Percentiles rank a stretch among this genome's conserved stretches.
These are phyloP conservation scores for Effrenium voratum DNA, from an alignment of 73 alveolate genomes.

Conservation along the genomic window DNA sequence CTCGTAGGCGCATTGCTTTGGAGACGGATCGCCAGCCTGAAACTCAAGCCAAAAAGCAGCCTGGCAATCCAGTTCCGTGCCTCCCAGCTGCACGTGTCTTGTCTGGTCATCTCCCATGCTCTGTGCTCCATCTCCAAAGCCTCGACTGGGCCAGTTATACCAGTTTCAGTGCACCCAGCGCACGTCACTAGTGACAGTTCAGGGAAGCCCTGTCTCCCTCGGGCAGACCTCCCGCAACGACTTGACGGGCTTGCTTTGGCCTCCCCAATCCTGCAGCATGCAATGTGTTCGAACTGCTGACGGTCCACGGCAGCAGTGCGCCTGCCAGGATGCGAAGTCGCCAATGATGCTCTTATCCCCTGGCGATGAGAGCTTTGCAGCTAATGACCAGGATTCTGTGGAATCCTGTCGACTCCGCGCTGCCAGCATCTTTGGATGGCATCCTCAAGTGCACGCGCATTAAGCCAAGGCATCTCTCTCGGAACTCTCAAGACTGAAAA, in stretches of 20 bases:
- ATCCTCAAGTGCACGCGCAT: no score
- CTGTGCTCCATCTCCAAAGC: constrained; percentile 68
- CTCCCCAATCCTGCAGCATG: constrained; percentile 59
- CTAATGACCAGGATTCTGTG: no score
- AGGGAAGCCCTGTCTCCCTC: not conserved
- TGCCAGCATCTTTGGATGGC: no score
- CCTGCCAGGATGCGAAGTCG: constrained; percentile 34
- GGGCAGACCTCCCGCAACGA: constrained; percentile 15
- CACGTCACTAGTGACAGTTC: not conserved
- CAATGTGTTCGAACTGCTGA: not conserved
- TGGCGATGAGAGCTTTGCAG: no score
- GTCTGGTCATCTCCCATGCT: constrained; percentile 80
- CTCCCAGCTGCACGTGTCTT: constrained; percentile 84
- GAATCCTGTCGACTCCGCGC: no score
- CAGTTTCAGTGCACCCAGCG: not conserved
- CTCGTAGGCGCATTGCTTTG: not conserved
- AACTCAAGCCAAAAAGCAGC: not conserved
- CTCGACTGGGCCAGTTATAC: not conserved
- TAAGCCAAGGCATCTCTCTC: no score
- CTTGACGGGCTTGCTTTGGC: not conserved
- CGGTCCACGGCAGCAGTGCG: not conserved
- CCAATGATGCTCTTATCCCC: not conserved
- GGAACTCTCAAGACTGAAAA: no score
- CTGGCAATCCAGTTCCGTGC: not conserved
- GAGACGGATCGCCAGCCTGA: constrained; percentile 60